Evolutionary conservation across 2,329 filamentous ascomycete genomes (phyloP), one percentile per base, ranked within the genome.

Genomic region (Tolypocladium cylindrosporum): DNA sequence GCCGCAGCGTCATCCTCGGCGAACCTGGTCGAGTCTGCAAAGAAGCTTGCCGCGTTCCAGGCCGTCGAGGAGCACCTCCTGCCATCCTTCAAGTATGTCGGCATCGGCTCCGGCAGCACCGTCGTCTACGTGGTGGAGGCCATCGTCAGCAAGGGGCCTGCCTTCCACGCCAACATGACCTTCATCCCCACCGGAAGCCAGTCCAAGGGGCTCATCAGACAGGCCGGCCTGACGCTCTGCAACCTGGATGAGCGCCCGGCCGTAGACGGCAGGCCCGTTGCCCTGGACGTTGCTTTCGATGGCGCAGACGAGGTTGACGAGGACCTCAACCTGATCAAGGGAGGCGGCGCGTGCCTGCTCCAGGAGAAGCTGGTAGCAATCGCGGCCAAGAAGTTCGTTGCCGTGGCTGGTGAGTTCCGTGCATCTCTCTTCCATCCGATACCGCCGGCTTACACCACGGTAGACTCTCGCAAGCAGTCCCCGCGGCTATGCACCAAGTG

Each of bases 251-350:
- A 88, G 60, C 77, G 95, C 19, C 87, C 89, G 1, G 70, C 68
- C 21, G 66, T 68, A 14, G 60, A 67, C 42, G 75, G 73, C 62
- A 66, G 65, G 59, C 74, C 75, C 40, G 72, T 77, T n/a, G 72
- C 75, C 52, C 81, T 99, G 36, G 93, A 97, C 67, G 88, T 97
- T 21, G 90, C 89, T 55, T 99, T 99, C 70, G 94, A 99, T 69
- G 94, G 94, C 57, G 94, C 94, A 4, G 94, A 99, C 71, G 94
- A 99, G 77, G 91, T 99, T 39, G 94, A 99, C 70, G 86, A 90
- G 53, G 89, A 95, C 56, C 76, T 99, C 60, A 99, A 97, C 74
- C 91, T 93, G 69, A 97, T 99, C 77, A 97, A 97, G 78, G 94
- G 94, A 57, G 94, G 94, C 55, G 94, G 94, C 59, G 94, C 91